Evolutionary conservation across 768 basidiomycete genomes (phyloP).

Genomic region (Tremella mesenterica): DNA sequence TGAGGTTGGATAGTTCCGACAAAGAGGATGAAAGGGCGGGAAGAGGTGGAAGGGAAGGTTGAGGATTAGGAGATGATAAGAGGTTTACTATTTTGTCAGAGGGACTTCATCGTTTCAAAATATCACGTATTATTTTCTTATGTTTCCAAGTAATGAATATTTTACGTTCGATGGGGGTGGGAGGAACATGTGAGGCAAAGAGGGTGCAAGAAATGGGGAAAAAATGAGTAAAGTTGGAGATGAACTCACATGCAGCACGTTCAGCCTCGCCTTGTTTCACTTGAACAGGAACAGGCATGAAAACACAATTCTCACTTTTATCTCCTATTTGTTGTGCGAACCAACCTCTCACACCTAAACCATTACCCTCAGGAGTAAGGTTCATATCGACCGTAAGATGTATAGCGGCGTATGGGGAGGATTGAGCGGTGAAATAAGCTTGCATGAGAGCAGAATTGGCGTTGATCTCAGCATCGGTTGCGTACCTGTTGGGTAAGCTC

Average conservation of each 20-base stretch:
- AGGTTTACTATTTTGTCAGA: conserved; percentile 63
- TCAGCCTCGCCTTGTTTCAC: conserved; percentile 75
- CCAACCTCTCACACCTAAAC: conserved; percentile 75
- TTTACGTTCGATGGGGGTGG: background rate
- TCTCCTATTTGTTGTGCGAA: conserved; percentile 83
- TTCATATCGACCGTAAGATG: conserved; percentile 87
- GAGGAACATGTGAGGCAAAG: background rate
- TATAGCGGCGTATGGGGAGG: conserved; percentile 74
- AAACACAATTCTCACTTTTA: conserved; percentile 90
- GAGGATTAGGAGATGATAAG: conserved; percentile 45
- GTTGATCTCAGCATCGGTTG: conserved; percentile 81
- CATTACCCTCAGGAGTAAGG: conserved; percentile 46
- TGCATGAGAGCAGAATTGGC: conserved; percentile 94
- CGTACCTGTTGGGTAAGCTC: conserved; percentile 58
- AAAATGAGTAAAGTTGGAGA: no score
- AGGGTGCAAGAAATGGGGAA: conserved; percentile 3
- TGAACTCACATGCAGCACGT: conserved; percentile 61
- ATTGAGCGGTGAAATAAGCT: conserved; percentile 93
- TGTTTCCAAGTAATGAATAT: background rate
- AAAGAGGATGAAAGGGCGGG: conserved; percentile 69
- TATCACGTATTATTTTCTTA: background rate
- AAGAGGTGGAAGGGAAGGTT: conserved; percentile 54
- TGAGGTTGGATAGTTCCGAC: conserved; percentile 60
- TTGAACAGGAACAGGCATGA: conserved; percentile 81
- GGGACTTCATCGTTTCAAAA: no score